These are phyloP conservation scores for Platanthera zijinensis DNA, from an alignment of 106 monocot genomes.

Conservation along the genomic window DNA sequence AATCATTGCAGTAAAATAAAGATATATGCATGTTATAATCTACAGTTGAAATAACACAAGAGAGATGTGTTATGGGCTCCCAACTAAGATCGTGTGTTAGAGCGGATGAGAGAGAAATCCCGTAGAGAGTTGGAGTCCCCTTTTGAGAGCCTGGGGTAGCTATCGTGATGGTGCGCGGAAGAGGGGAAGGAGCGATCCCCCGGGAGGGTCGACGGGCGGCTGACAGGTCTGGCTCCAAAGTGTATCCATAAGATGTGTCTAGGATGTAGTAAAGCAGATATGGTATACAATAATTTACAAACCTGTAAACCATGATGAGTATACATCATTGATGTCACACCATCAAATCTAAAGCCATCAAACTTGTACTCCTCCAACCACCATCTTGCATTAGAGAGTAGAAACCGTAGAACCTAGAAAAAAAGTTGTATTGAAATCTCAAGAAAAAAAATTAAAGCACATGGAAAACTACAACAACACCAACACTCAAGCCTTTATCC, in stretches of 20 bases:
- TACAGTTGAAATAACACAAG: not conserved
- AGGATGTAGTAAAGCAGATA: not conserved
- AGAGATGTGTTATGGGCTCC: not conserved
- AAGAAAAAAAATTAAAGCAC: not conserved
- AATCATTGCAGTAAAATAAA: not conserved
- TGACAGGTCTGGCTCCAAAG: too few species aligned
- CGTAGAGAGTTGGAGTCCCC: too few species aligned
- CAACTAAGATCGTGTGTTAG: too few species aligned
- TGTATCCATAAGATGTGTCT: not conserved
- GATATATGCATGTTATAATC: not conserved
- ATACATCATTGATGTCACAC: constrained; percentile 99
- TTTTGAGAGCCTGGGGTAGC: too few species aligned
- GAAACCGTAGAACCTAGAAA: constrained; percentile 73
- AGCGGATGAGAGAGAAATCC: too few species aligned
- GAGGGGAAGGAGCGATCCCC: too few species aligned
- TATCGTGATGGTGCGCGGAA: too few species aligned
- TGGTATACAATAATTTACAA: not conserved
- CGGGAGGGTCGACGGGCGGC: too few species aligned
- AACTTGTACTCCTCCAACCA: constrained; percentile 99
- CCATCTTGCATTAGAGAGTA: constrained; percentile 99
- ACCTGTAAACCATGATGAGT: constrained; percentile 94
- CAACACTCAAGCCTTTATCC: too few species aligned
- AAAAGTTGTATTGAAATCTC: not conserved
- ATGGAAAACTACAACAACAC: not conserved
- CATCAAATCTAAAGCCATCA: constrained; percentile 99